Evolutionary conservation across 768 basidiomycete genomes (phyloP).

Genomic region (Podaxis sp.): DNA sequence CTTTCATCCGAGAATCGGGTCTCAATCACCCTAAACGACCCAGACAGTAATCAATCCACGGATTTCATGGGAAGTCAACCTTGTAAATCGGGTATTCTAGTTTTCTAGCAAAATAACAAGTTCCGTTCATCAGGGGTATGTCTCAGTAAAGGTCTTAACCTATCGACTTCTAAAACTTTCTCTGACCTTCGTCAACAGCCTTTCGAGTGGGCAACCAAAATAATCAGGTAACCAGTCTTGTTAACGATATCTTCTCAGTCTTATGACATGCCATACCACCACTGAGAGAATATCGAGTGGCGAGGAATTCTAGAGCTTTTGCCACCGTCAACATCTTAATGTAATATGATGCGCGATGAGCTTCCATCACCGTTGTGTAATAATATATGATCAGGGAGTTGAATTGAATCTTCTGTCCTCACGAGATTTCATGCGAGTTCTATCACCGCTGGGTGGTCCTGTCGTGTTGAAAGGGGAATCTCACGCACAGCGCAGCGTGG

Average conservation of each 20-base stretch:
- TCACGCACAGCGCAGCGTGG: conserved; percentile 7
- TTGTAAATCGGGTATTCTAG: not conserved
- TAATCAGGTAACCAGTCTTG: not conserved
- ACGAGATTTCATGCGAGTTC: not conserved
- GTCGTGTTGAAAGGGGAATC: not conserved
- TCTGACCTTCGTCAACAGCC: not conserved
- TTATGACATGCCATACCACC: not conserved
- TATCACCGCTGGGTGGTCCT: conserved; percentile 2
- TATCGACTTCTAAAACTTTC: not conserved
- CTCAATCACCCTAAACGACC: not conserved
- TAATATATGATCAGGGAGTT: not conserved
- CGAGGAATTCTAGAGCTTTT: not conserved
- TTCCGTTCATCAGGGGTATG: not conserved
- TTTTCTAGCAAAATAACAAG: not conserved
- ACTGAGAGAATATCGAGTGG: not conserved
- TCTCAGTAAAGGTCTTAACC: not conserved
- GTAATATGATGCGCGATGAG: not conserved
- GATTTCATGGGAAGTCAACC: not conserved
- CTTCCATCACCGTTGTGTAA: not conserved
- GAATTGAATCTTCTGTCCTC: not conserved
- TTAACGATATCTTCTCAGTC: not conserved
- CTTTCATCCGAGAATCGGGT: not conserved
- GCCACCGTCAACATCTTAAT: not conserved
- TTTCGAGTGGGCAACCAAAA: not conserved
- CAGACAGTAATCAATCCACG: not conserved